Conservation (phyloP, 192 early-diverging fungal genomes). For the Lunasporangiospora selenospora region DNA sequence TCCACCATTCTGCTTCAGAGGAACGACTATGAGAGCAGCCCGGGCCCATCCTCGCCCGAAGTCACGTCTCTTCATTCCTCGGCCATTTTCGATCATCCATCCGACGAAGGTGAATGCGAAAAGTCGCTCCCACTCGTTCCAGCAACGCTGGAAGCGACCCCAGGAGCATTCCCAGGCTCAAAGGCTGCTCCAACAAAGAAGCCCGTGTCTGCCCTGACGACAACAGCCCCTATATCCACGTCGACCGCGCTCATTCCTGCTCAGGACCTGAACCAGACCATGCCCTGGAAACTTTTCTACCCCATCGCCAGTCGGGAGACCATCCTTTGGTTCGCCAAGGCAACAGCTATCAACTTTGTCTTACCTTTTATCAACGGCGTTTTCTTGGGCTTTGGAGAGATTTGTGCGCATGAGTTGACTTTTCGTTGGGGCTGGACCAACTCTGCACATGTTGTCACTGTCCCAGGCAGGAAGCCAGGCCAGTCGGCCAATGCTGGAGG, state of each 20-base stretch:
- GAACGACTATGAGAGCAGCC: conserved; percentile 35
- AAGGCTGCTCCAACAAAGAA: background rate
- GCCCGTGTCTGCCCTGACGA: background rate
- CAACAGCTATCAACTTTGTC: conserved; percentile 61
- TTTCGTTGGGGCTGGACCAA: conserved; percentile 75
- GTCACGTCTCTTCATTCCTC: conserved; percentile 35
- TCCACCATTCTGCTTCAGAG: conserved; percentile 24
- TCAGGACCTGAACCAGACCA: conserved; percentile 43
- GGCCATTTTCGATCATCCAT: conserved; percentile 17
- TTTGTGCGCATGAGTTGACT: conserved; percentile 79
- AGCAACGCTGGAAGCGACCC: background rate
- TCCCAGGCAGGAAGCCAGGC: conserved; percentile 14
- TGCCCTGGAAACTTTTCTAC: conserved; percentile 44
- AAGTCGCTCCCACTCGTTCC: background rate
- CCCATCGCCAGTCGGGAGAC: conserved; percentile 39
- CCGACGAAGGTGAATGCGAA: conserved; percentile 2
- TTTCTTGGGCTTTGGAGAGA: conserved; percentile 82
- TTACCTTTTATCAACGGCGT: conserved; percentile 66
- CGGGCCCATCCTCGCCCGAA: conserved; percentile 34
- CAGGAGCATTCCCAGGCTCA: background rate
- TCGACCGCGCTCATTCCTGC: conserved; percentile 27
- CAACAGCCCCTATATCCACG: conserved; percentile 3
- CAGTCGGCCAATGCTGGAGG: no score
- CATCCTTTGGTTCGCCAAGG: conserved; percentile 47
- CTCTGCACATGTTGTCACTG: conserved; percentile 32